Base-by-base conservation (phyloP, 305 asterid genomes). In the Plantago coronopus region DNA sequence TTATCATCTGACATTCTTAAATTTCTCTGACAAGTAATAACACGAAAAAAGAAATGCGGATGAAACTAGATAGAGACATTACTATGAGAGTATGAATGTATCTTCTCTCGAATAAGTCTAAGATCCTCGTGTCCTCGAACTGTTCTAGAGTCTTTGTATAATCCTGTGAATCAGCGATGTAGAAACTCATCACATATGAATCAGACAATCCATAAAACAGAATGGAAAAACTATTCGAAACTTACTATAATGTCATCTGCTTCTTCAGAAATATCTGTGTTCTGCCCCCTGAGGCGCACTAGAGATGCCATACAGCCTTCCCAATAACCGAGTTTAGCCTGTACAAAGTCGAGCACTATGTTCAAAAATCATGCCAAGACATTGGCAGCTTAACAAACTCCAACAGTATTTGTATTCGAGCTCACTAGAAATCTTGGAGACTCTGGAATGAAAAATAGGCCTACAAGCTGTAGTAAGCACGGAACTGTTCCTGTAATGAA, bases 371-470 rank as follows among this genome's bases (percentile, higher is more conserved):
- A 34, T 18, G 17, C 22, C 40, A 34, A 40, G 29, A 66, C 16
- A n/a, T 10, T 21, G 13, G 20, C 25, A 3, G 51, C 54, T 54
- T 51, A 61, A 54, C 12, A 48, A 57, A 51, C 37, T 25, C 48
- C 45, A 19, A 62, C 15, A 45, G 7, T 5, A 31, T 46, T n/a
- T 53, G 7, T 29, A 21, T 42, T 31, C 4, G 37, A 68, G 62
- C 79, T 76, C 71, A 91, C 95, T 81, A 83, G 81, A 96, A 95
- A 88, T 79, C 96, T 74, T 16, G 97, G 97, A 53, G 98, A 91
- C 71, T 89, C 98, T 8, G 95, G 95, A 62, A 88, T 82, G 74
- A 85, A 62, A 63, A 70, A 55, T 48, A 91, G 80, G 56, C 94
- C 95, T 15, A 84, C 22, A 58, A 84, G 76, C 67, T 80, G 81